Base-by-base conservation (phyloP, 2,329 filamentous ascomycete genomes). In the Aspergillus vadensis region DNA sequence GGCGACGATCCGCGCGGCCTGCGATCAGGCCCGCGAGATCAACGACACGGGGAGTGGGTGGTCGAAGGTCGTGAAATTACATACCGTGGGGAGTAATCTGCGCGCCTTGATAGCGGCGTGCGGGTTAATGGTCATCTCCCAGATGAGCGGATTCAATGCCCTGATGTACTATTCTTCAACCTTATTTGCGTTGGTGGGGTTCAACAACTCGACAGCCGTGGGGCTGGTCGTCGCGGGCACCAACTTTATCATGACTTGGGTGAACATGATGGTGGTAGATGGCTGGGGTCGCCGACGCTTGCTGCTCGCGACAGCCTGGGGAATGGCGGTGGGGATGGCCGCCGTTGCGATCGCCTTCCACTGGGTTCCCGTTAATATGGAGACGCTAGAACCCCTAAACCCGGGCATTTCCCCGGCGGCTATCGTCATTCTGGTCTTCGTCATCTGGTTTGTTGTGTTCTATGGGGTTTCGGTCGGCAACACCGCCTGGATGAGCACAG, bases 131-230 rank as follows among this genome's bases (percentile, higher is more conserved):
- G 81, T 80, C 17, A 79, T 83, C 44, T 44, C 49, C 17, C 49
- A 52, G 8, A 52, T 52, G n/a, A 73, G 74, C 2, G 80, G 80
- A 2, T 81, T 81, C 70, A 81, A 81, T 63, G 74, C 72, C 5
- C 69, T 81, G 1, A 80, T 80, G 77, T 81, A 81, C 70, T 81
- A 81, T 64, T 75, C 70, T 3, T 73, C 76, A 0, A 81, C 74
- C 0, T 68, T 80, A 1, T 81, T 81, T 63, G 71, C 73, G 3
- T 74, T 83, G 9, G 81, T 83, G 41, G 81, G 82, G 1, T 84
- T 85, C 69, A 70, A 73, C 9, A 80, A 83, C 58, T 81, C 82
- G 0, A 77, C 80, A 2, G 81, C 80, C 0, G 82, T 84, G 30
- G 70, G 70, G 5, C 59, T 71, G 8, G 67, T 82, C 21, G 67